Evolutionary conservation across 108 stramenopile species (phyloP), one percentile per base, ranked within the genome.

Genomic region (Pseudonitzschia multiseries): DNA sequence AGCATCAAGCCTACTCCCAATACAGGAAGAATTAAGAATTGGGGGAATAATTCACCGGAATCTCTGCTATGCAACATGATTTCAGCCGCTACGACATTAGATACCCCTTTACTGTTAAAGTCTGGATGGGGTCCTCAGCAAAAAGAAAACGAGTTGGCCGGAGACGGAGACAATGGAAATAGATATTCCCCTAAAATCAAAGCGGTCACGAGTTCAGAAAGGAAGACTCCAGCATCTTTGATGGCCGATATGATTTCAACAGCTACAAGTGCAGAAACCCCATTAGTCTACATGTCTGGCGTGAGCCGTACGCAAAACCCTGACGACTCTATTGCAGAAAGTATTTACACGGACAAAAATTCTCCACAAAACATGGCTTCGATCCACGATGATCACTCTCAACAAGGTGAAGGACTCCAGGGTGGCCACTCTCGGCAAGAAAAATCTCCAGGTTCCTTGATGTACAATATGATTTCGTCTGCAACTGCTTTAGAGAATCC

Each of bases 31-130:
- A 8, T 59, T n/a, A 0, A 0, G 10, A 31, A 59, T 59, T 6
- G 29, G 27, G 29, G 29, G 13, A 15, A 59, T 3, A 22, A 31
- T 27, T 59, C 57, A n/a, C 57, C 57, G 0, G 57, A 31, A 31
- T 59, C 57, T 15, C 26, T 59, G 57, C 29, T 59, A 6, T 31
- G 29, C 57, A 59, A 59, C 15, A 59, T 59, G 57, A 59, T 59
- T 31, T 59, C 57, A 59, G n/a, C 27, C 6, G 29, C 57, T 59
- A 59, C 17, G 5, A 31, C 29, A 0, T 13, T 10, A 10, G 57
- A 59, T 6, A 59, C 57, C 29, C 57, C 57, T 59, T 10, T 26
- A 59, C 10, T 59, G 14, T 14, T 18, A 14, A 48, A 48, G 46
- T 48, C 46, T 48, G 46, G 9, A 48, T 48, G 4, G 46, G 46